Evolutionary conservation across 139 green algal species (phyloP).

Genomic region (Coccomyxa sp.): DNA sequence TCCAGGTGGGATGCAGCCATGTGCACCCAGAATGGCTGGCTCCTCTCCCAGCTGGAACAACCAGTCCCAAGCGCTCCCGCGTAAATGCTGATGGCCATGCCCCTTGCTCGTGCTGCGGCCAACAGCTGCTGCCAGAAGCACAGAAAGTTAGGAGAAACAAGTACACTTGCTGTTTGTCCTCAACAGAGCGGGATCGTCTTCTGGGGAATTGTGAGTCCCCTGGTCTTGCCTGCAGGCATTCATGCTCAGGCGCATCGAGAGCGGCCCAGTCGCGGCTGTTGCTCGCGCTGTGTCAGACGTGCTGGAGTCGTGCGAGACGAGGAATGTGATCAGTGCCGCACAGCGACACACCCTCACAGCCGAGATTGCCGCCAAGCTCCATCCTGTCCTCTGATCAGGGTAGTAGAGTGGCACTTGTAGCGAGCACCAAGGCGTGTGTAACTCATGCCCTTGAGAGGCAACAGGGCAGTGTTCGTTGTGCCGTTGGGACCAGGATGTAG

Average conservation of each 20-base stretch:
- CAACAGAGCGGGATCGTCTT: neutral
- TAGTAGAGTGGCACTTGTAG: too few relatives aligned
- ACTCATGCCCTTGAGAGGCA: too few relatives aligned
- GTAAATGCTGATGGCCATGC: neutral
- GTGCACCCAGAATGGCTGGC: neutral
- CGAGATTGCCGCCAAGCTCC: constrained; percentile 48
- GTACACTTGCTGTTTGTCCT: neutral
- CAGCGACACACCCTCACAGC: constrained; percentile 46
- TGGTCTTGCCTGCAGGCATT: constrained; percentile 15
- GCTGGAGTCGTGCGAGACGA: constrained; percentile 36
- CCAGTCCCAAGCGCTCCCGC: neutral
- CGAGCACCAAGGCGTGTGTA: too few relatives aligned
- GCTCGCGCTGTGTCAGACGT: constrained; percentile 47
- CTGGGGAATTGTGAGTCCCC: neutral
- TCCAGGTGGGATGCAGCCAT: too few relatives aligned
- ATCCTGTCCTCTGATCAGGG: constrained; percentile 20
- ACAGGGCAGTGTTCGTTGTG: too few relatives aligned
- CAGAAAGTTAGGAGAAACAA: neutral
- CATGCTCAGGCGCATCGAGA: constrained; percentile 54
- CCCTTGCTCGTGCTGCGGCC: neutral
- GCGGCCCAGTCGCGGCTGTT: constrained; percentile 35
- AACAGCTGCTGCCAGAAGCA: neutral
- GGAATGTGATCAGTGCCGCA: constrained; percentile 39
- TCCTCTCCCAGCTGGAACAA: neutral
- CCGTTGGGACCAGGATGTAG: too few relatives aligned